A percentile compares a stretch with the other conserved stretches of the same genome.
phyloP scores from a whole-genome alignment of 257 asterid genomes.

The Nicotiana attenuata region DNA sequence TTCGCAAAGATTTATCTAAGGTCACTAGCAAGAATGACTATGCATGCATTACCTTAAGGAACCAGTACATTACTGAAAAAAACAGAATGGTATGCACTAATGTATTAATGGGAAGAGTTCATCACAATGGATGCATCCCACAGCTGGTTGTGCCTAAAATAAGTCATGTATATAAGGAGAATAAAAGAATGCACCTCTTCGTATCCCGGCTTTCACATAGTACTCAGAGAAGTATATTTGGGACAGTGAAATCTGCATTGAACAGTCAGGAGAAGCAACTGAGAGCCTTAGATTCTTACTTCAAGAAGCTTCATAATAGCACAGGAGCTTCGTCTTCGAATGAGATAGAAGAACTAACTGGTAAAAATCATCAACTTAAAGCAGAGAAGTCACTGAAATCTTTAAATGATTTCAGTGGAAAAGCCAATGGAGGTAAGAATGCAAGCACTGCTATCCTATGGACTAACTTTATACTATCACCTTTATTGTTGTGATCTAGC shows the following conservation, averaged over 20 bases:
- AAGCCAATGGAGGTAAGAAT: constrained; percentile 33
- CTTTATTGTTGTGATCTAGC: background rate
- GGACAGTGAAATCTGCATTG: constrained; percentile 26
- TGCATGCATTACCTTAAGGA: background rate
- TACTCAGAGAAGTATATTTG: constrained; percentile 22
- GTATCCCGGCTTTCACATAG: background rate
- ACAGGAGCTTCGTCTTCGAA: constrained; percentile 21
- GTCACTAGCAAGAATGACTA: background rate
- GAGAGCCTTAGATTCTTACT: constrained; percentile 55
- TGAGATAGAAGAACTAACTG: constrained; percentile 18
- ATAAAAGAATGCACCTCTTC: background rate
- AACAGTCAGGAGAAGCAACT: constrained; percentile 49
- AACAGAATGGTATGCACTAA: background rate
- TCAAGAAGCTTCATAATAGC: constrained; percentile 40
- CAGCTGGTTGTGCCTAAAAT: background rate
- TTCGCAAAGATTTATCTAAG: background rate
- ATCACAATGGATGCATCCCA: background rate
- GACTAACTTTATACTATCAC: background rate
- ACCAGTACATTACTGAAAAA: background rate
- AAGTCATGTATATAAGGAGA: background rate
- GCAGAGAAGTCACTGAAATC: constrained; percentile 32
- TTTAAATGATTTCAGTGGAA: constrained; percentile 42
- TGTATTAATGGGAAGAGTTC: background rate
- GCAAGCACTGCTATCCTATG: background rate
- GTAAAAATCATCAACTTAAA: constrained; percentile 18